phyloP scores from a whole-genome alignment of 2,329 filamentous ascomycete genomes.

The Akanthomyces dipterigenus region DNA sequence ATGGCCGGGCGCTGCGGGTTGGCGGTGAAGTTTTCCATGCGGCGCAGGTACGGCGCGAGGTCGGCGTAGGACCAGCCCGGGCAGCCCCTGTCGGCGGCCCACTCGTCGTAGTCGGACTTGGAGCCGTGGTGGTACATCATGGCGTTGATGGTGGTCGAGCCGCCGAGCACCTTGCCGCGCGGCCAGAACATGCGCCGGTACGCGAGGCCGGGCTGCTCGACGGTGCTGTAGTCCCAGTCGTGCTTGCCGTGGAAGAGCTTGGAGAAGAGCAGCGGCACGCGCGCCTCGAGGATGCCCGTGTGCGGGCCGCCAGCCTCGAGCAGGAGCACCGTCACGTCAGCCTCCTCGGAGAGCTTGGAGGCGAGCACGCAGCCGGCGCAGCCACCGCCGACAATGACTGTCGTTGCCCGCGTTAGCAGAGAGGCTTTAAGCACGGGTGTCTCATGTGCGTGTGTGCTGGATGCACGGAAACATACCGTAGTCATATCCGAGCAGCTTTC shows the following conservation, averaged over 20 bases:
- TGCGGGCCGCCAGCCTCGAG: conserved; percentile 17
- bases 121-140: conserved; percentile 20
- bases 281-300: conserved; percentile 15
- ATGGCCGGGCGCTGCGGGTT: conserved; percentile 15
- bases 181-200: conserved; percentile 18
- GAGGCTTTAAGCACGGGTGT: too few species aligned
- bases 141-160: conserved; percentile 19
- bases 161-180: conserved; percentile 19
- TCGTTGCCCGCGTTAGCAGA: neutral
- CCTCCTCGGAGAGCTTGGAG: conserved; percentile 22
- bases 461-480: neutral
- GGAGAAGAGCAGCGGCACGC: conserved; percentile 16
- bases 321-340: conserved; percentile 15
- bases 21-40: conserved; percentile 18
- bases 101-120: conserved; percentile 18
- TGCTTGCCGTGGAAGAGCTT: conserved; percentile 18
- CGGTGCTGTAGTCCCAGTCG: conserved; percentile 21
- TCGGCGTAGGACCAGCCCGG: conserved; percentile 16
- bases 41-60: conserved; percentile 16
- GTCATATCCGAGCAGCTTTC: conserved; percentile 8
- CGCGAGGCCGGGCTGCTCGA: conserved; percentile 16
- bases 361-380: conserved; percentile 24
- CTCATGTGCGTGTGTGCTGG: too few species aligned
- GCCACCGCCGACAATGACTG: conserved; percentile 23
- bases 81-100: conserved; percentile 15